phyloP scores from a whole-genome alignment of 2,329 filamentous ascomycete species.

The Emmonsia crescens region DNA sequence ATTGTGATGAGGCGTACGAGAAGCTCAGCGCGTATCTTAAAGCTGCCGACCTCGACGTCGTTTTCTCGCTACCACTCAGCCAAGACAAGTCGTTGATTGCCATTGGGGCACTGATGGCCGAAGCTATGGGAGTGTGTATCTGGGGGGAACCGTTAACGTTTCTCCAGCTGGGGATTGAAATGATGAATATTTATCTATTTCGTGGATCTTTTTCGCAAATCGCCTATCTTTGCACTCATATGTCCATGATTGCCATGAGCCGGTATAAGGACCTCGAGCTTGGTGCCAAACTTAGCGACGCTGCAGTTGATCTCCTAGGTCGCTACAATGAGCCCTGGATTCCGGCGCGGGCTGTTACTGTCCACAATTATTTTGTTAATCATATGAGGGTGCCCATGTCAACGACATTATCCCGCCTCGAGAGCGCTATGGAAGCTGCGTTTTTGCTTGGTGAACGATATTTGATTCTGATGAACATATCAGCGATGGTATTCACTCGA shows the following conservation, averaged over 20 bases:
- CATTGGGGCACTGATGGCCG: constrained; percentile 45
- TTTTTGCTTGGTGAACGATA: constrained; percentile 49
- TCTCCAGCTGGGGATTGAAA: constrained; percentile 48
- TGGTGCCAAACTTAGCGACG: constrained; percentile 43
- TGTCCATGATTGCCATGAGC: constrained; percentile 45
- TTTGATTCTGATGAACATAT: constrained; percentile 47
- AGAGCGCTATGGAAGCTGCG: constrained; percentile 45
- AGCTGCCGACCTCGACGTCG: constrained; percentile 40
- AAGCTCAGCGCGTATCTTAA: constrained; percentile 50
- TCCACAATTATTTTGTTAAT: constrained; percentile 52
- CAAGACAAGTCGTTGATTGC: constrained; percentile 34
- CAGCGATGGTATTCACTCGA: constrained; percentile 46
- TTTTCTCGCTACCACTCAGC: constrained; percentile 31
- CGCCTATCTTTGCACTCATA: constrained; percentile 47
- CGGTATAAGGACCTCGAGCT: constrained; percentile 48
- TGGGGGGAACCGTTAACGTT: constrained; percentile 51
- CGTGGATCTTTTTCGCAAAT: constrained; percentile 47
- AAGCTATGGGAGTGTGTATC: constrained; percentile 48
- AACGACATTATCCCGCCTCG: constrained; percentile 42
- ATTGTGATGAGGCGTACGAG: constrained; percentile 66
- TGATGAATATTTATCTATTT: constrained; percentile 46
- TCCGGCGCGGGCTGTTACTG: constrained; percentile 44
- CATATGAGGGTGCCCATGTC: constrained; percentile 45
- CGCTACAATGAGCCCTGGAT: constrained; percentile 45
- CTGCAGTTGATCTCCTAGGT: constrained; percentile 43